Evolutionary conservation across 345 rosid genomes (phyloP).

Genomic region (Cochlearia excelsa): DNA sequence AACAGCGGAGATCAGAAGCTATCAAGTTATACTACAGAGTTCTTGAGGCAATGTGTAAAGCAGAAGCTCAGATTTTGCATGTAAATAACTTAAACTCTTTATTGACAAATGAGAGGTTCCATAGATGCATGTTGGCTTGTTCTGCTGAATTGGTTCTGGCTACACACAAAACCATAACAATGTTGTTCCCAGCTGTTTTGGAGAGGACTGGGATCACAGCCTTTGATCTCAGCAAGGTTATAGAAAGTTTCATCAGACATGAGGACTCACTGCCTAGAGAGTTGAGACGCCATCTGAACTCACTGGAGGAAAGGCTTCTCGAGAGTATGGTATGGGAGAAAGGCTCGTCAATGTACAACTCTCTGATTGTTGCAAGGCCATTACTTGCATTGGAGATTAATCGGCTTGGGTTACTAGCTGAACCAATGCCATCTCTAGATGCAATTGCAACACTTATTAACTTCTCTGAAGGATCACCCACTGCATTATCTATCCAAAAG

Average conservation of each 20-base stretch:
- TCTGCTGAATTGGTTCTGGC: conserved; percentile 95
- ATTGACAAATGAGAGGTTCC: conserved; percentile 92
- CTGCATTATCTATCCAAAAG: conserved; percentile 47
- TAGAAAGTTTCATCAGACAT: conserved; percentile 93
- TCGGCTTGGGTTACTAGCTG: conserved; percentile 66
- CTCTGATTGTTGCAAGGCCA: conserved; percentile 83
- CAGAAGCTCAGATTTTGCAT: conserved; percentile 82
- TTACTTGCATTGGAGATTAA: conserved; percentile 59
- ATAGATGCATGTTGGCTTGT: conserved; percentile 96
- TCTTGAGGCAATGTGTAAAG: conserved; percentile 91
- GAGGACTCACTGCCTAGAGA: conserved; percentile 98
- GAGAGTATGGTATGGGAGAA: conserved; percentile 99
- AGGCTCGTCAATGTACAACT: conserved; percentile 95
- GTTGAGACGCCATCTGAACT: conserved; percentile 90
- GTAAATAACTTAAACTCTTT: conserved; percentile 80
- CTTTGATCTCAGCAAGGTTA: conserved; percentile 98
- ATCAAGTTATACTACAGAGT: conserved; percentile 86
- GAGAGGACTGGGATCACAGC: conserved; percentile 98
- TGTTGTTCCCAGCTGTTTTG: conserved; percentile 94
- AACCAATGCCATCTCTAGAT: conserved; percentile 87
- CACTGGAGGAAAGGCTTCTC: conserved; percentile 89
- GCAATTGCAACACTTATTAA: conserved; percentile 68
- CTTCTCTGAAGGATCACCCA: conserved; percentile 47
- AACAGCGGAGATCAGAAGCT: conserved; percentile 84
- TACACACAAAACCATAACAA: conserved; percentile 86